Evolutionary conservation across 1,284 basidiomycete genomes (phyloP).

Genomic region (Moesziomyces sp.): DNA sequence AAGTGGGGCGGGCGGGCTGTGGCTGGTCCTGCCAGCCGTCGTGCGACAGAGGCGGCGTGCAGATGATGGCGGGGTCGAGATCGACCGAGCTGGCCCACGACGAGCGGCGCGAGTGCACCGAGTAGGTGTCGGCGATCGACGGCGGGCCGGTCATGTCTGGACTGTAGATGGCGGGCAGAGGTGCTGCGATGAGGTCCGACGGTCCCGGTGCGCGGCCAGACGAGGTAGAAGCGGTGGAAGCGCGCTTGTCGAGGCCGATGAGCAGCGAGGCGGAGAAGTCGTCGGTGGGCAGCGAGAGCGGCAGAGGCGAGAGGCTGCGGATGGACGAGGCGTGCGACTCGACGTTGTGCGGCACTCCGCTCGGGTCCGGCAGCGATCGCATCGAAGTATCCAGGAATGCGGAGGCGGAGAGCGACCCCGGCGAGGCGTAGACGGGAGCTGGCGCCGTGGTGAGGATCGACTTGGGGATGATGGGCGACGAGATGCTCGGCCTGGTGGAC

Average conservation of each 20-base stretch:
- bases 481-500: conserved; percentile 16
- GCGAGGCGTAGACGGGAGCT: conserved; percentile 1
- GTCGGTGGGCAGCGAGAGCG: conserved; percentile 19
- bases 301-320: conserved; percentile 20
- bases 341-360: conserved; percentile 17
- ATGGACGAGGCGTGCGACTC: conserved; percentile 16
- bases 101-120: conserved; percentile 22
- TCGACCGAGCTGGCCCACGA: conserved; percentile 46
- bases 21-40: conserved; percentile 18
- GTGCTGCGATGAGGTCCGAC: conserved; percentile 20
- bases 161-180: conserved; percentile 12
- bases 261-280: conserved; percentile 31
- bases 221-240: conserved; percentile 23
- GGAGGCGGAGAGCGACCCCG: background rate
- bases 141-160: conserved; percentile 10
- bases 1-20: conserved; percentile 13
- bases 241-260: conserved; percentile 26
- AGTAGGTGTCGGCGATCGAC: conserved; percentile 42
- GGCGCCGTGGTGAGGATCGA: conserved; percentile 18
- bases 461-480: conserved; percentile 26
- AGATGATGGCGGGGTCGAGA: conserved; percentile 39
- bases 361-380: conserved; percentile 17
- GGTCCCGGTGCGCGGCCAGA: conserved; percentile 41
- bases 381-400: conserved; percentile 1
- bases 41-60: conserved; percentile 32